Base-by-base conservation (phyloP, 805 yeast genomes). In the Candida quercuum region DNA sequence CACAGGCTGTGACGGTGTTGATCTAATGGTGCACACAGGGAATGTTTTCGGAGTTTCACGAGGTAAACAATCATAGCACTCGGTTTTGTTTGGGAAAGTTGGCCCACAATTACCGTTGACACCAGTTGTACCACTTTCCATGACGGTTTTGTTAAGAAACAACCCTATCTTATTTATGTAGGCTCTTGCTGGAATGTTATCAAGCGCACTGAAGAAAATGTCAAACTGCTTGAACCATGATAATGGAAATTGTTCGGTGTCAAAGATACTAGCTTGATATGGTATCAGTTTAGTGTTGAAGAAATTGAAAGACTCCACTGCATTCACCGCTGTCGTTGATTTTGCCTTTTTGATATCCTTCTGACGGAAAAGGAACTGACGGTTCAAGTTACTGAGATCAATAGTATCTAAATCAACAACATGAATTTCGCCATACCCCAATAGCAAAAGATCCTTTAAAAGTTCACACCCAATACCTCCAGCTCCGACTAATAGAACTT, bases 381-480 rank as follows among this genome's bases (percentile, higher is more conserved):
- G 72, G 57, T 93, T 93, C 57, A 93, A 69, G 59, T 93, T 93
- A 38, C 95, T 83, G 23, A 93, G 66, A 46, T 95, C 97, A 49
- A 93, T 86, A 0, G 98, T 93, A 56, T 93, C 99, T 39, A 93
- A 69, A 62, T 93, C 99, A n/a, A 89, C 89, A 22, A 89, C 72
- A 55, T 87, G 95, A 39, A 89, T 81, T 52, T 86, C 94, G 3
- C 93, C 93, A 47, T 81, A 82, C 7, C 93, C 89, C 58, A 85
- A 69, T 45, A 87, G 61, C 5, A 86, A 76, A 35, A 89, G 64
- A 54, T 89, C 83, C 55, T 89, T 89, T 40, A 89, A 65, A 32
- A 89, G 64, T 58, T 89, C 98, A 57, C 96, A 89, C 2, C 98
- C 98, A 46, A 89, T 88, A 6, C 98, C 98, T 22, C 98, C 98